These are phyloP conservation scores for Xanthoceras sorbifolium DNA, from an alignment of 345 rosid species.

Conservation along the genomic window DNA sequence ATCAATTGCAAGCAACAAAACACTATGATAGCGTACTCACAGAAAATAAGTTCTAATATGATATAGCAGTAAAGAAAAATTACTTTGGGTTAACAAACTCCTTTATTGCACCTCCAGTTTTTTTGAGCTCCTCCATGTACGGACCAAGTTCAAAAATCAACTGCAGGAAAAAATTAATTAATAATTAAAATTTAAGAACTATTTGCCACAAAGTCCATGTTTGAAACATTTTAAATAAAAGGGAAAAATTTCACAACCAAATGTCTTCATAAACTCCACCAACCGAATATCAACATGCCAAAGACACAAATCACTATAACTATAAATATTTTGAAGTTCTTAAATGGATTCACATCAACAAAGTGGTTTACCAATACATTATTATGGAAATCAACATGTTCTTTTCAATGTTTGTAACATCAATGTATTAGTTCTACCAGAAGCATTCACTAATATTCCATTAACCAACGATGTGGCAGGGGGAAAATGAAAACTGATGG, in stretches of 20 bases:
- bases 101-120: slow-evolving; percentile 90
- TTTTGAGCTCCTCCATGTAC: slow-evolving; percentile 81
- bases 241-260: neutral
- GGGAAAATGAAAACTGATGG: neutral
- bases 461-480: neutral
- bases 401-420: neutral
- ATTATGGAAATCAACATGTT: neutral
- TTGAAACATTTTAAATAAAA: slow-evolving; percentile 12
- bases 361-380: neutral
- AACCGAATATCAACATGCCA: neutral
- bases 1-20: slow-evolving; percentile 10
- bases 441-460: neutral
- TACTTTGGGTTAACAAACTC: slow-evolving; percentile 99
- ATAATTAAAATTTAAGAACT: neutral
- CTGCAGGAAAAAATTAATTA: slow-evolving; percentile 40
- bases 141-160: slow-evolving; percentile 83
- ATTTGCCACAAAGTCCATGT: neutral
- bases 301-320: neutral
- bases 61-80: slow-evolving; percentile 22
- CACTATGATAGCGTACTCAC: neutral
- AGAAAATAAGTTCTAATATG: slow-evolving; percentile 11
- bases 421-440: neutral
- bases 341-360: neutral
- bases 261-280: neutral
- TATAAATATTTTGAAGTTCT: neutral